Evolutionary conservation across 2,329 filamentous ascomycete species (phyloP).

Genomic region (Penicillium hordei): DNA sequence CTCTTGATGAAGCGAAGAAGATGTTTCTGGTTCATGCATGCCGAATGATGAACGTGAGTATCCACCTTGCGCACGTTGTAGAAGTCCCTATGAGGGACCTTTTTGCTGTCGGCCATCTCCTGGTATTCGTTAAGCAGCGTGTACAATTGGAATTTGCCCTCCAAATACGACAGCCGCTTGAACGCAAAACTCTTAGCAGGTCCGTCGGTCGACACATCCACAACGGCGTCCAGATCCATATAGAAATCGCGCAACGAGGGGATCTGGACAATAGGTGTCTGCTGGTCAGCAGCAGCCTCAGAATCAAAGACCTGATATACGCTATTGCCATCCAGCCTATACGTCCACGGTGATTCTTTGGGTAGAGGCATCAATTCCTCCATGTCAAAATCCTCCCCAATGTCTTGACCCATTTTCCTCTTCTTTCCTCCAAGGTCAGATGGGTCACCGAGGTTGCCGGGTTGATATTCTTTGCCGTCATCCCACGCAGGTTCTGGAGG

Average conservation of each 20-base stretch:
- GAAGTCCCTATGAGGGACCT: conserved; percentile 95
- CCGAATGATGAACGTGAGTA: conserved; percentile 97
- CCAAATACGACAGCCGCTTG: conserved; percentile 87
- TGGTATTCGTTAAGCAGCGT: conserved; percentile 93
- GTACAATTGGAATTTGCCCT: conserved; percentile 96
- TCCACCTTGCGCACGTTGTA: conserved; percentile 99
- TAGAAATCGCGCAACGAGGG: conserved; percentile 94
- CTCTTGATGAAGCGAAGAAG: conserved; percentile 97
- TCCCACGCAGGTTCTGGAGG: conserved; percentile 91
- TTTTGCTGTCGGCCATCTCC: conserved; percentile 96
- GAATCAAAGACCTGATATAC: conserved; percentile 91
- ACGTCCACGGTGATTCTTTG: conserved; percentile 67
- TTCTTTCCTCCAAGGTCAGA: conserved; percentile 56
- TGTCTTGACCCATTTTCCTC: conserved; percentile 83
- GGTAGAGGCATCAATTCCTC: conserved; percentile 75
- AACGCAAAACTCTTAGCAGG: conserved; percentile 98
- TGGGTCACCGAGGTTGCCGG: conserved; percentile 32
- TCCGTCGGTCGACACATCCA: conserved; percentile 89
- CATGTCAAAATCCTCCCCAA: conserved; percentile 89
- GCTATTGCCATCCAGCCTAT: conserved; percentile 75
- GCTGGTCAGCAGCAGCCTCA: conserved; percentile 59
- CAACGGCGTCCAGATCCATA: conserved; percentile 83
- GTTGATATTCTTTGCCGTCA: conserved; percentile 53
- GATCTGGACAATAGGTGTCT: conserved; percentile 74
- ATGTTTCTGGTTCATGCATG: conserved; percentile 99